phyloP scores from a whole-genome alignment of 441 rosid genomes.

The Monsonia emarginata region DNA sequence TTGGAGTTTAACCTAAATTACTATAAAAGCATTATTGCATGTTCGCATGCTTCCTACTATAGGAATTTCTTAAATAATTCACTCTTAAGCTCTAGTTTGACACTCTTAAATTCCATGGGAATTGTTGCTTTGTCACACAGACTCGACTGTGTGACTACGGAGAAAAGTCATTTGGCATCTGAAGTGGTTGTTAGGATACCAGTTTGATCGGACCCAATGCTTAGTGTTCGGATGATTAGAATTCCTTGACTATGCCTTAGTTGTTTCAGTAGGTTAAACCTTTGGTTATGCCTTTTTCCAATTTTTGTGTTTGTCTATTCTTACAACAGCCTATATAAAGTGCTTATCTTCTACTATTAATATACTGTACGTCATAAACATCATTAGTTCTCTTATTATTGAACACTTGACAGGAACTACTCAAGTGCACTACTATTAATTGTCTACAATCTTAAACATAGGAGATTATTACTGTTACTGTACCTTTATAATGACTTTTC shows the following conservation, averaged over 20 bases:
- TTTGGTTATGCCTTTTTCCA: no score
- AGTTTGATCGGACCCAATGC: not conserved
- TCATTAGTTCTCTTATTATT: no score
- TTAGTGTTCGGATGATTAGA: no score
- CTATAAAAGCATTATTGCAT: not conserved
- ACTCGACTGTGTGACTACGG: not conserved
- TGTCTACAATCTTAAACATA: not conserved
- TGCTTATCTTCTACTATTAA: no score
- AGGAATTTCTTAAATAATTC: not conserved
- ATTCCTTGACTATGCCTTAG: no score
- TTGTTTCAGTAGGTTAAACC: no score
- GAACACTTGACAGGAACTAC: not conserved
- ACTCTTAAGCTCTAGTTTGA: not conserved
- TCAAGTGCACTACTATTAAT: not conserved
- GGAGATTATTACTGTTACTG: not conserved
- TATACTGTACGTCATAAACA: no score
- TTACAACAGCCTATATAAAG: no score
- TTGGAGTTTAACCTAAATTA: constrained; percentile 1
- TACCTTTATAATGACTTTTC: no score
- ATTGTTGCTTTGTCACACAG: not conserved
- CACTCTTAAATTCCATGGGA: not conserved
- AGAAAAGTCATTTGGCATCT: not conserved
- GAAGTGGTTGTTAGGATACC: no score
- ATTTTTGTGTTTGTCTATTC: no score
- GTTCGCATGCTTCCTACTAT: not conserved